Percentiles rank a stretch among this genome's conserved stretches.
phyloP scores from a whole-genome alignment of 495 filamentous ascomycete genomes.

The Daldinia concentrica region DNA sequence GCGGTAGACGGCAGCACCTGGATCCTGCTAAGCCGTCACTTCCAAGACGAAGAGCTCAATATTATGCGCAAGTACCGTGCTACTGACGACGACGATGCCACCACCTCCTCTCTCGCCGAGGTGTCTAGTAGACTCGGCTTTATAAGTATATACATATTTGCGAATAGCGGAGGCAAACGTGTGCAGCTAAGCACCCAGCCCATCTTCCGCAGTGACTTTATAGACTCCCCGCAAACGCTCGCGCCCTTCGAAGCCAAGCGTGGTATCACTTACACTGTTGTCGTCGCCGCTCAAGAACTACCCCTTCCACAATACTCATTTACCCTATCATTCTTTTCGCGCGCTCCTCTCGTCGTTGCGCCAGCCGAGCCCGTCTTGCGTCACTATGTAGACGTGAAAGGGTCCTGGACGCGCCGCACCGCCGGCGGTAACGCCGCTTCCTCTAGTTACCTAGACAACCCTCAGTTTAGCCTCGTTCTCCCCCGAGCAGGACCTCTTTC shows the following conservation, averaged over 20 bases:
- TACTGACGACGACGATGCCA: slow-evolving; percentile 40
- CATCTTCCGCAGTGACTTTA: slow-evolving; percentile 77
- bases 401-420: slow-evolving; percentile 78
- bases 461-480: slow-evolving; percentile 78
- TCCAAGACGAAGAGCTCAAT: slow-evolving; percentile 62
- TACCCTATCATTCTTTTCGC: slow-evolving; percentile 83
- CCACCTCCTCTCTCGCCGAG: slow-evolving; percentile 46
- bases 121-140: slow-evolving; percentile 70
- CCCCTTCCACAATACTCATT: slow-evolving; percentile 76
- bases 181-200: slow-evolving; percentile 76
- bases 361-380: slow-evolving; percentile 67
- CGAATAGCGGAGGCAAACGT: slow-evolving; percentile 69
- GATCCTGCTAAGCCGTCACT: slow-evolving; percentile 87
- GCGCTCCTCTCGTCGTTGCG: slow-evolving; percentile 63
- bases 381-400: slow-evolving; percentile 61
- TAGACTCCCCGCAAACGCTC: slow-evolving; percentile 92
- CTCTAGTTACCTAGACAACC: slow-evolving; percentile 79
- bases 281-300: slow-evolving; percentile 80
- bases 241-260: slow-evolving; percentile 74
- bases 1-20: slow-evolving; percentile 71
- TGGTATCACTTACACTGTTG: slow-evolving; percentile 73
- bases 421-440: slow-evolving; percentile 86
- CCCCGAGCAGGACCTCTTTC: slow-evolving; percentile 65
- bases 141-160: slow-evolving; percentile 86
- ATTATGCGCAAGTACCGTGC: slow-evolving; percentile 48